A percentile compares a stretch with the other conserved stretches of the same genome.
Conservation (phyloP, 164 flowering plant genomes). For the Sedum album region DNA sequence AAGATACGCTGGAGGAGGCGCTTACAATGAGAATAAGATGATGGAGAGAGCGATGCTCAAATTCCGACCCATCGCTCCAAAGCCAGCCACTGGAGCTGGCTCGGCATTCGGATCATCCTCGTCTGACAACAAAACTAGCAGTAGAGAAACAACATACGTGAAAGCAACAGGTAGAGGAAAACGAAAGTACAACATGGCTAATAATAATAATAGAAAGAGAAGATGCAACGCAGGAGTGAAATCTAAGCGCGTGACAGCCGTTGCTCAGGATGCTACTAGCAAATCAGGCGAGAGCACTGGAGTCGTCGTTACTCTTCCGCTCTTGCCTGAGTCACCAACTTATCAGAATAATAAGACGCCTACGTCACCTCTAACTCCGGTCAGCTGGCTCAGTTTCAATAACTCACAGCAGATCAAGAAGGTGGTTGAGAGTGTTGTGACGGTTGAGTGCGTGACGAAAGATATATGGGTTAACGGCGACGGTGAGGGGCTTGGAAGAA, state of each 20-base stretch:
- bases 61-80: constrained; percentile 86
- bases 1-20: constrained; percentile 27
- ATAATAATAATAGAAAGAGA: constrained; percentile 3
- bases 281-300: constrained; percentile 8
- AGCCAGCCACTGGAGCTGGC: constrained; percentile 32
- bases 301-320: constrained; percentile 45
- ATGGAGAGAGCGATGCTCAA: constrained; percentile 62
- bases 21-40: constrained; percentile 36
- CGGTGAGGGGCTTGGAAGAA: constrained; percentile 31
- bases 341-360: background rate
- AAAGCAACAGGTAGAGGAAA: constrained; percentile 26
- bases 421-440: constrained; percentile 48
- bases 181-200: constrained; percentile 22
- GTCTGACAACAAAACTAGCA: constrained; percentile 15
- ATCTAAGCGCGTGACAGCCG: constrained; percentile 18
- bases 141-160: background rate
- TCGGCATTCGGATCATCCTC: constrained; percentile 23
- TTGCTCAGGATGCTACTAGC: constrained; percentile 9
- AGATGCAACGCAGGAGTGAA: constrained; percentile 9
- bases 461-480: constrained; percentile 44
- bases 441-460: constrained; percentile 58
- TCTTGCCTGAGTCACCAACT: constrained; percentile 57
- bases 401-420: constrained; percentile 16
- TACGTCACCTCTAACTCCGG: constrained; percentile 6
- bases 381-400: constrained; percentile 38